Conservation (phyloP, 257 asterid species). For the Penstemon newberryi region DNA sequence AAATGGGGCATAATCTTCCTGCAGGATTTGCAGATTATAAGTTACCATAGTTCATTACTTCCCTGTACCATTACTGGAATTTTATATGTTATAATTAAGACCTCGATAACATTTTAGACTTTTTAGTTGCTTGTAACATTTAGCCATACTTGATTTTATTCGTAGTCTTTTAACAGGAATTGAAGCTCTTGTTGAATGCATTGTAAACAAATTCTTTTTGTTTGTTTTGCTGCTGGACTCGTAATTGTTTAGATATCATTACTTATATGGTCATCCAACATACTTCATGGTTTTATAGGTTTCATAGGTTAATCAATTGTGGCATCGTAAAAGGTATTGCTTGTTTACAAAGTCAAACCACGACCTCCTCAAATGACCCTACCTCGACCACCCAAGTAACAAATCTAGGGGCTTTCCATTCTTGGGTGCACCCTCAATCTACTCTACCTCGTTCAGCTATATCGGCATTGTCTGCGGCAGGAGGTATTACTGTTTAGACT, state of each 20-base stretch:
- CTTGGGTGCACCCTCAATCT: conserved; percentile 96
- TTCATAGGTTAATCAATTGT: conserved; percentile 68
- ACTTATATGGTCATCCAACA: conserved; percentile 23
- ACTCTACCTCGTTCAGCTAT: conserved; percentile 70
- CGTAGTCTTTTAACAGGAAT: not conserved
- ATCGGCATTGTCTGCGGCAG: conserved; percentile 63
- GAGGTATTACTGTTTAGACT: conserved; percentile 52
- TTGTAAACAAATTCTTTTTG: not conserved
- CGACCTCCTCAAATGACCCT: conserved; percentile 37
- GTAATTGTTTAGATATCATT: conserved; percentile 14
- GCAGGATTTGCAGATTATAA: not conserved
- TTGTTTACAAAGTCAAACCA: conserved; percentile 33
- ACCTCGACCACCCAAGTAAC: conserved; percentile 34
- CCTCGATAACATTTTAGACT: too few relatives aligned
- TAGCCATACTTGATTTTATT: too few relatives aligned
- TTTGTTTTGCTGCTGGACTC: not conserved
- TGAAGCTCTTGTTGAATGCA: conserved; percentile 14
- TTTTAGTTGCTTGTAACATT: too few relatives aligned
- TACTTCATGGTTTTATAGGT: conserved; percentile 53
- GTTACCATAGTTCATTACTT: not conserved
- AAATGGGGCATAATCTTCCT: not conserved
- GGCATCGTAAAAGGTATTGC: conserved; percentile 42
- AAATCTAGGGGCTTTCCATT: conserved; percentile 39
- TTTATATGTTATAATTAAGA: too few relatives aligned
- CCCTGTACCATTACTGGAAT: not conserved